Evolutionary conservation across 1,284 basidiomycete genomes (phyloP).

Genomic region (Caloboletus inedulis): DNA sequence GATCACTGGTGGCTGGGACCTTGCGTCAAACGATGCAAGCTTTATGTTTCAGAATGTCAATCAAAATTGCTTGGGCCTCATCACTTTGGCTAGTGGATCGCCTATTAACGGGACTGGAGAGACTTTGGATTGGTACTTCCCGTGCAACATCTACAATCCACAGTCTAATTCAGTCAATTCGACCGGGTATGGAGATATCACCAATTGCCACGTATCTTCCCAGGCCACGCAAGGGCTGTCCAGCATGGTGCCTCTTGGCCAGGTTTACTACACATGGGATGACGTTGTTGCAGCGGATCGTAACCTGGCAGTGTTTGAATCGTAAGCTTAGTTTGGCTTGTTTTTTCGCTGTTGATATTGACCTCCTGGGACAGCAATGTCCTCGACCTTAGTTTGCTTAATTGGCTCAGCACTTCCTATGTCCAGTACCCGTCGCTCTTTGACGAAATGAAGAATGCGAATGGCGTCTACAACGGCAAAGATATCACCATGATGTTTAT

Average conservation of each 20-base stretch:
- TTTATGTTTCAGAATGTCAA: slow-evolving; percentile 96
- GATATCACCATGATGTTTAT: slow-evolving; percentile 85
- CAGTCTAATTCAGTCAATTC: slow-evolving; percentile 60
- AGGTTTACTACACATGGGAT: slow-evolving; percentile 93
- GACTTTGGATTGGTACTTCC: slow-evolving; percentile 86
- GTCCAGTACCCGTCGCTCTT: slow-evolving; percentile 83
- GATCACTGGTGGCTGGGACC: slow-evolving; percentile 71
- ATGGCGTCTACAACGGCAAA: slow-evolving; percentile 74
- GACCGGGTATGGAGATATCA: slow-evolving; percentile 61
- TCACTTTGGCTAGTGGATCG: slow-evolving; percentile 69
- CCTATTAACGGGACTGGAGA: slow-evolving; percentile 60
- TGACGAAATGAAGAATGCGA: slow-evolving; percentile 67
- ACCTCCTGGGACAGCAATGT: slow-evolving; percentile 57
- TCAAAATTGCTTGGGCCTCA: slow-evolving; percentile 72
- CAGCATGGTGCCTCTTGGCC: slow-evolving; percentile 59
- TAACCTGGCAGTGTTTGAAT: slow-evolving; percentile 90
- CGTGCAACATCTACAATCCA: slow-evolving; percentile 87
- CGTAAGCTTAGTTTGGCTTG: slow-evolving; percentile 48
- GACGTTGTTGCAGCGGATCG: slow-evolving; percentile 68
- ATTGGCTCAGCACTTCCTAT: slow-evolving; percentile 77
- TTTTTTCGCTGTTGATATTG: slow-evolving; percentile 7
- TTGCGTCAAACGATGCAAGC: slow-evolving; percentile 84
- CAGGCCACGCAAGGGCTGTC: slow-evolving; percentile 52
- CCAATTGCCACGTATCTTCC: slow-evolving; percentile 71
- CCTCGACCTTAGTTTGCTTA: slow-evolving; percentile 81